Evolutionary conservation across 768 basidiomycete genomes (phyloP).

Genomic region (Kwoniella newhampshirensis): DNA sequence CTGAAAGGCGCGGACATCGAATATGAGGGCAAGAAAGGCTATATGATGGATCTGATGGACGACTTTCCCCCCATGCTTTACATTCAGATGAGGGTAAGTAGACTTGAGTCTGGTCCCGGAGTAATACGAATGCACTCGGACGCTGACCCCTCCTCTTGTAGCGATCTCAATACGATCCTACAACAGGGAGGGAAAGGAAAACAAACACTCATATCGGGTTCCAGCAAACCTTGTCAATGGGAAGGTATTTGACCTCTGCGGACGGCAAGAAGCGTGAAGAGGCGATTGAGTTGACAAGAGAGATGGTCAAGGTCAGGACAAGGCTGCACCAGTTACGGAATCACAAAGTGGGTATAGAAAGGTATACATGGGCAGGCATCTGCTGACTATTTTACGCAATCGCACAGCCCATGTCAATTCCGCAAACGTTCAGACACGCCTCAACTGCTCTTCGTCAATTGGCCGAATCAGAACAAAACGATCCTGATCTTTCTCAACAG

Average conservation of each 20-base stretch:
- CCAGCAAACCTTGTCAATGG: conserved; percentile 80
- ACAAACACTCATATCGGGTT: conserved; percentile 94
- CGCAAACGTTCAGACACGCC: conserved; percentile 36
- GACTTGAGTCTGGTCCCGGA: not conserved
- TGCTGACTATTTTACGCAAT: not conserved
- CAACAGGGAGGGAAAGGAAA: conserved; percentile 87
- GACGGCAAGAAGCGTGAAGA: conserved; percentile 68
- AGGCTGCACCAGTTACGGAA: conserved; percentile 68
- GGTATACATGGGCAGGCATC: not conserved
- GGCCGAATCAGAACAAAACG: conserved; percentile 1
- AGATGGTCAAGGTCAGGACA: conserved; percentile 66
- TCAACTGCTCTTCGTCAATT: conserved; percentile 12
- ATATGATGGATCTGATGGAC: conserved; percentile 79
- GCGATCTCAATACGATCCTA: conserved; percentile 70
- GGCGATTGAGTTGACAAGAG: conserved; percentile 68
- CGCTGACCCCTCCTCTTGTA: conserved; percentile 16
- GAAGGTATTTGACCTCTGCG: conserved; percentile 81
- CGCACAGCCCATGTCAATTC: conserved; percentile 37
- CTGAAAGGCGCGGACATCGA: conserved; percentile 81
- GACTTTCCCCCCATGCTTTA: conserved; percentile 80
- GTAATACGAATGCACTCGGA: not conserved
- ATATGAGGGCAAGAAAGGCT: conserved; percentile 78
- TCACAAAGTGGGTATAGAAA: conserved; percentile 63
- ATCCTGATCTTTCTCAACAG: conserved; percentile 10
- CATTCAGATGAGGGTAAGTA: conserved; percentile 84